Evolutionary conservation across 1,139 yeast genomes (phyloP), one percentile per base, ranked within the genome.

Genomic region (Saccharomyces hybrid): DNA sequence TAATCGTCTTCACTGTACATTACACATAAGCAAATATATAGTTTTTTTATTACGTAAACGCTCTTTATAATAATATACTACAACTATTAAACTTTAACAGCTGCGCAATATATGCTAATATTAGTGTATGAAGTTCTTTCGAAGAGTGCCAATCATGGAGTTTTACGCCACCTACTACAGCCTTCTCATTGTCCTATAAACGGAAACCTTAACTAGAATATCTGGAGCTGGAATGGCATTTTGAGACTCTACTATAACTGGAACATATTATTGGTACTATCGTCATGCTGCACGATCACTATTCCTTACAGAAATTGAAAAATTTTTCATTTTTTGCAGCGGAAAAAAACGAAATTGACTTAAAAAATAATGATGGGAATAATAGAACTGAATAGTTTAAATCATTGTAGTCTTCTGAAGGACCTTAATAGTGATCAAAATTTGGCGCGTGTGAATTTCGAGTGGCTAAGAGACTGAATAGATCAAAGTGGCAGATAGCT

Each of bases 1-100:
- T 38, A 38, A 38, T 38, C 42, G 42, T 38, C 42, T 38, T 38
- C 42, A 38, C 42, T 38, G 42, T 38, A 38, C 42, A 38, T 38
- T 38, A 38, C 25, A 38, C 42, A 38, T 38, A 38, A 38, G 42
- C 42, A 38, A 38, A 20, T 38, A 16, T 38, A 38, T 38, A 38
- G 42, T 38, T 38, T 38, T 34, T 38, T 16, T 38, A 11, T 38
- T 38, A 38, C 25, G 23, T 38, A 38, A 38, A 38, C 13, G 11
- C 42, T 38, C 42, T 38, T 38, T 38, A 38, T 38, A 38, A 38
- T 38, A 38, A 16, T 16, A 9, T 38, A 38, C 23, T 16, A 31
- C 23, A 20, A 38, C 42, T 38, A 38, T 38, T 16, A 38, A 38
- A 38, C 42, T 38, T 38, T 38, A 16, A 38, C 20, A 8, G 25